Evolutionary conservation across 805 yeast genomes (phyloP).

Genomic region (Ascoidea tarda): DNA sequence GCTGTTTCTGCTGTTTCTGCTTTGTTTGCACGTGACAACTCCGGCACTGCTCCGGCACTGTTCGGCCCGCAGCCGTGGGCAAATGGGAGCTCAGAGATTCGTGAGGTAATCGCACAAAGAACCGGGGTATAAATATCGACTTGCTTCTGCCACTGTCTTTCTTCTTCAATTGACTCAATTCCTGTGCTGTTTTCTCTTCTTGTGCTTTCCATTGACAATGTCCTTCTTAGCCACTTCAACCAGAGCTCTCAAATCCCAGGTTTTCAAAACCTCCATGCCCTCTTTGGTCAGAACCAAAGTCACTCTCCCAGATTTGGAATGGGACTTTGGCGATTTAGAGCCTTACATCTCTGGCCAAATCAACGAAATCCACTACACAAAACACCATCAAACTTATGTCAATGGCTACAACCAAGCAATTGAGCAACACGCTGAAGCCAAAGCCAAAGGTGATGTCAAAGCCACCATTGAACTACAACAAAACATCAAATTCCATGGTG

Average conservation of each 20-base stretch:
- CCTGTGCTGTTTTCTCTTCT: background rate
- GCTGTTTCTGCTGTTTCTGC: too few species aligned
- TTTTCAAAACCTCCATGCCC: background rate
- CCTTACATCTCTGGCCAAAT: constrained; percentile 79
- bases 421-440: constrained; percentile 60
- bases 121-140: too few species aligned
- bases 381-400: constrained; percentile 89
- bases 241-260: constrained; percentile 12
- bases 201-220: constrained; percentile 4
- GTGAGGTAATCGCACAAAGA: too few species aligned
- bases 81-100: too few species aligned
- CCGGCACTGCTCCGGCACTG: too few species aligned
- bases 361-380: constrained; percentile 75
- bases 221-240: constrained; percentile 16
- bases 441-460: constrained; percentile 41
- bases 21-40: too few species aligned
- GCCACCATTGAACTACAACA: constrained; percentile 49
- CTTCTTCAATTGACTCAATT: too few species aligned
- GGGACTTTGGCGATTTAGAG: constrained; percentile 76
- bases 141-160: too few species aligned
- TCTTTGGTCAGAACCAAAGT: constrained; percentile 40
- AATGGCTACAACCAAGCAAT: constrained; percentile 68
- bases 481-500: constrained; percentile 80
- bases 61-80: too few species aligned
- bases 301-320: constrained; percentile 68